Percentiles rank a stretch among this genome's conserved stretches.
These are phyloP conservation scores for Botryotinia narcissicola DNA, from an alignment of 2,329 filamentous ascomycete genomes.

Conservation along the genomic window DNA sequence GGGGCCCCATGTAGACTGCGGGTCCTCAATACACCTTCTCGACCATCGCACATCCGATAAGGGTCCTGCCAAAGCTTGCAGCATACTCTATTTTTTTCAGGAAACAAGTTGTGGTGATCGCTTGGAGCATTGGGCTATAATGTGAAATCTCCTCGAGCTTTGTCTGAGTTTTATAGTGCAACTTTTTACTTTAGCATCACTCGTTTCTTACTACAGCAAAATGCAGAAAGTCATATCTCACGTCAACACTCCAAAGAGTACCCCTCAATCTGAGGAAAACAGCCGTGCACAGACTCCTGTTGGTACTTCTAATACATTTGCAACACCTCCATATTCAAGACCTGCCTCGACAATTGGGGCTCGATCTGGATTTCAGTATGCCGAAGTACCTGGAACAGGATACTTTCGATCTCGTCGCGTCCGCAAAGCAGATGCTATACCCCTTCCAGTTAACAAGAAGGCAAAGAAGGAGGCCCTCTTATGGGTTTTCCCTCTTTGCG, in stretches of 20 bases:
- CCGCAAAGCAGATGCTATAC: conserved; percentile 66
- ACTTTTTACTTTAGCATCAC: conserved; percentile 11
- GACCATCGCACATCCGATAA: conserved; percentile 1
- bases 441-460: conserved; percentile 68
- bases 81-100: conserved; percentile 8
- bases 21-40: conserved; percentile 16
- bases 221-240: conserved; percentile 17
- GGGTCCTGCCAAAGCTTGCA: conserved; percentile 11
- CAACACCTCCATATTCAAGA: conserved; percentile 25
- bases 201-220: conserved; percentile 1
- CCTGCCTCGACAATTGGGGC: conserved; percentile 24
- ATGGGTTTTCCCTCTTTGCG: conserved; percentile 70
- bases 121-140: conserved; percentile 17
- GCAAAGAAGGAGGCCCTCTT: conserved; percentile 79
- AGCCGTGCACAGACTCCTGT: conserved; percentile 17
- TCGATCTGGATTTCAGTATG: conserved; percentile 26
- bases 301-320: conserved; percentile 22
- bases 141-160: conserved; percentile 17
- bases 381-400: conserved; percentile 23
- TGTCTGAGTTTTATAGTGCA: not conserved
- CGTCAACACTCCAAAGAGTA: conserved; percentile 3
- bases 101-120: conserved; percentile 15
- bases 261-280: conserved; percentile 18
- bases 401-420: conserved; percentile 75
- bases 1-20: conserved; percentile 15